Conservation (phyloP, 208 protist species). For the Porcisia deanei region DNA sequence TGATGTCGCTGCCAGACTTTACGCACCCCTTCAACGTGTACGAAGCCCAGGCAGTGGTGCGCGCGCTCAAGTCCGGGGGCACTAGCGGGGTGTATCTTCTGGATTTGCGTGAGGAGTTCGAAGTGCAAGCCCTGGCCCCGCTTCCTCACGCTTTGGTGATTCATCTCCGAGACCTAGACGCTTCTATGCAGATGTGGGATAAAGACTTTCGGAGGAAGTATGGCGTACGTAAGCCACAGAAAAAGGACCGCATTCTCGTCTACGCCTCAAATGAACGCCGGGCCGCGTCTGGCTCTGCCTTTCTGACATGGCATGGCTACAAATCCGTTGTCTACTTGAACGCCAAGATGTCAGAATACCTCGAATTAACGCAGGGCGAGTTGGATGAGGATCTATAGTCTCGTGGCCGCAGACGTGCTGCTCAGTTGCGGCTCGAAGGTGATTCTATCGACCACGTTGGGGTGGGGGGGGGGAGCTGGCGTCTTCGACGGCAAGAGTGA, state of each 20-base stretch:
- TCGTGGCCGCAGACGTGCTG: not conserved
- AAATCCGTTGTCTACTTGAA: constrained; percentile 31
- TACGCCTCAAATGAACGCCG: constrained; percentile 49
- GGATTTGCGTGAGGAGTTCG: constrained; percentile 63
- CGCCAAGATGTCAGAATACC: constrained; percentile 44
- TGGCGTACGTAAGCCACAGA: constrained; percentile 46
- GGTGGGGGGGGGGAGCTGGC: not conserved
- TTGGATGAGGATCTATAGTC: constrained; percentile 56
- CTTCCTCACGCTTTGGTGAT: constrained; percentile 61
- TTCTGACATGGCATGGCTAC: constrained; percentile 37
- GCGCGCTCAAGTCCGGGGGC: constrained; percentile 42
- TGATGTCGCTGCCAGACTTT: constrained; percentile 32
- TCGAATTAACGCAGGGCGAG: constrained; percentile 29
- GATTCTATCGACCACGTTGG: not conserved
- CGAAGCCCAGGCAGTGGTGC: constrained; percentile 62
- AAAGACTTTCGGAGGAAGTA: constrained; percentile 55
- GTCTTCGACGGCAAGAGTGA: not conserved
- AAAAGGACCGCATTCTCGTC: constrained; percentile 56
- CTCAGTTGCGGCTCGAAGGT: not conserved
- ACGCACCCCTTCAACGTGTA: constrained; percentile 40
- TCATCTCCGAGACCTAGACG: constrained; percentile 47
- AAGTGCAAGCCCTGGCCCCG: constrained; percentile 41
- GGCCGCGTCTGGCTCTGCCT: constrained; percentile 30
- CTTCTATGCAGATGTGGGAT: constrained; percentile 46
- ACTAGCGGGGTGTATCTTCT: constrained; percentile 48